Conservation (phyloP, 305 asterid species). For the Solanum hybrid region DNA sequence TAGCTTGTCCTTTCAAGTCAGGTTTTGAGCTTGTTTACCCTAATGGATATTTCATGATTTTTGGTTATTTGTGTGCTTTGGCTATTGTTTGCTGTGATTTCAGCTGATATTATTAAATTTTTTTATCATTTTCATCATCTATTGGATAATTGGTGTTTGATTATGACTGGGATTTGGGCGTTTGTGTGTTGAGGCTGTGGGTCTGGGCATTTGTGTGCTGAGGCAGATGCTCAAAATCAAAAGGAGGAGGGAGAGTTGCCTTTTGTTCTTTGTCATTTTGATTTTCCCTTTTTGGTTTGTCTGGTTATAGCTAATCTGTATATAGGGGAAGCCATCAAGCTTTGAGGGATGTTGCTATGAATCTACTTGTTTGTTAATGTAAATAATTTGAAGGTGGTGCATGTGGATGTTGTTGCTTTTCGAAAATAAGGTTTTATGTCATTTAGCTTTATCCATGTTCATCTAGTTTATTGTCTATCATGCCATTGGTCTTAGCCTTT, state of each 20-base stretch:
- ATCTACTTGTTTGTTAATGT: background rate
- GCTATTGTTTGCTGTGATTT: background rate
- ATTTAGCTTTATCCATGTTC: background rate
- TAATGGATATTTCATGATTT: background rate
- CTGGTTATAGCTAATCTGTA: background rate
- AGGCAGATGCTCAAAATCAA: background rate
- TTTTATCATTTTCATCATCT: background rate
- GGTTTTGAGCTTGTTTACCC: background rate
- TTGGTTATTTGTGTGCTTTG: background rate
- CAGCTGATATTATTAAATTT: background rate
- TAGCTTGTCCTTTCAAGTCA: background rate
- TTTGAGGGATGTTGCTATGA: background rate
- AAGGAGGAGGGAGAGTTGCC: background rate
- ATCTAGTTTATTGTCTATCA: background rate
- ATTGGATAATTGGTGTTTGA: background rate
- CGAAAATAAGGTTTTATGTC: background rate
- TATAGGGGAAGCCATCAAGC: background rate
- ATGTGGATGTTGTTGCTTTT: background rate
- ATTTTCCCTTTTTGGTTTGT: background rate
- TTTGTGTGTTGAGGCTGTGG: background rate
- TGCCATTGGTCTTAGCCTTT: background rate
- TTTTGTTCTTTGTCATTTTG: background rate
- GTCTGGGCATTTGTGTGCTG: background rate
- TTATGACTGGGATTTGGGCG: background rate
- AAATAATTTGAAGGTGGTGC: background rate